Percentiles rank a stretch among this genome's conserved stretches.
Evolutionary conservation across 2,329 filamentous ascomycete species (phyloP).

Genomic region (Didymosphaeria variabile): DNA sequence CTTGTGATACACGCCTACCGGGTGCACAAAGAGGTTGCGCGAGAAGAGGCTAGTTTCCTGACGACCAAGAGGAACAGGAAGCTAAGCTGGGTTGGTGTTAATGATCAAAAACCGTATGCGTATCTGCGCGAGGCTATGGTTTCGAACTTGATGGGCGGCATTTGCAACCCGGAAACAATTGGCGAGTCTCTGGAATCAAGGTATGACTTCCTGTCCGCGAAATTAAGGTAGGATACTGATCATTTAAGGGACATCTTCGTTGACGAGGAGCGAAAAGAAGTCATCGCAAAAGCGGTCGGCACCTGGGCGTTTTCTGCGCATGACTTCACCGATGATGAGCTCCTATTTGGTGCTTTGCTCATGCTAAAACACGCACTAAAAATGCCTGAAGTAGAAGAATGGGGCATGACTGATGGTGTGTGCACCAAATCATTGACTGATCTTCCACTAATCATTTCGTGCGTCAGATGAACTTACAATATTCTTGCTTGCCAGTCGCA

Average conservation of each 20-base stretch:
- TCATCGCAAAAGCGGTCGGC: conserved; percentile 75
- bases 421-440: conserved; percentile 14
- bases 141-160: conserved; percentile 86
- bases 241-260: conserved; percentile 69
- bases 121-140: conserved; percentile 95
- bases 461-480: conserved; percentile 77
- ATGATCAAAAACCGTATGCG: conserved; percentile 85
- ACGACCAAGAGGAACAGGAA: conserved; percentile 80
- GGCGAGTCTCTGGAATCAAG: conserved; percentile 69
- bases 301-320: conserved; percentile 91
- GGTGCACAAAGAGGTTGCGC: conserved; percentile 77
- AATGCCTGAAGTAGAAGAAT: conserved; percentile 81
- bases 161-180: conserved; percentile 75
- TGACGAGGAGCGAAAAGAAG: conserved; percentile 68
- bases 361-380: conserved; percentile 91
- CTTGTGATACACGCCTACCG: conserved; percentile 86
- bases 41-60: conserved; percentile 75
- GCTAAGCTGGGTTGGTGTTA: conserved; percentile 89
- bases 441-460: background rate
- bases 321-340: conserved; percentile 87
- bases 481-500: conserved; percentile 87
- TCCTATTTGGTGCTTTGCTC: conserved; percentile 81
- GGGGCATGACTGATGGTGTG: conserved; percentile 80
- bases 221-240: conserved; percentile 27
- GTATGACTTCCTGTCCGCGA: conserved; percentile 53